phyloP scores from a whole-genome alignment of 805 yeast species.

The Candida ponderosae region DNA sequence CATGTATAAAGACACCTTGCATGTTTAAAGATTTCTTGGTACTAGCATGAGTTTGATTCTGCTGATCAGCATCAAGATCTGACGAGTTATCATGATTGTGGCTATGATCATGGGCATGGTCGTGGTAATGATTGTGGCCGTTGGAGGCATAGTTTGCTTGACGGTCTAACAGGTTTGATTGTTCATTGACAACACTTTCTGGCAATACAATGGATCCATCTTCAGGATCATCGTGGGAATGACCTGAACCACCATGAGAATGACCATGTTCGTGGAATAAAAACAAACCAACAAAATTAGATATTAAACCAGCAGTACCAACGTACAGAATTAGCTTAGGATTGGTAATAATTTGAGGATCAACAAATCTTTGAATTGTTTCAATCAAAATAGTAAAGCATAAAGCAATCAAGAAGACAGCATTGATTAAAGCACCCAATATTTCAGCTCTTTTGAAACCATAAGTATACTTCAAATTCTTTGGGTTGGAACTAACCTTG shows the following conservation, averaged over 20 bases:
- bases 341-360: slow-evolving; percentile 70
- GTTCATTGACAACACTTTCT: slow-evolving; percentile 33
- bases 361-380: slow-evolving; percentile 82
- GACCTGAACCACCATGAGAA: slow-evolving; percentile 31
- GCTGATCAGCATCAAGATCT: slow-evolving; percentile 2
- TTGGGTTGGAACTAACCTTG: slow-evolving; percentile 72
- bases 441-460: slow-evolving; percentile 99
- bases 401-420: slow-evolving; percentile 85
- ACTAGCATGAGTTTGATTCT: slow-evolving; percentile 5
- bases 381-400: slow-evolving; percentile 90
- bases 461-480: slow-evolving; percentile 86
- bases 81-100: slow-evolving; percentile 6
- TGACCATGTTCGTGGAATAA: slow-evolving; percentile 86
- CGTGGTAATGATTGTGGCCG: slow-evolving; percentile 9
- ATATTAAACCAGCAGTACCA: slow-evolving; percentile 74
- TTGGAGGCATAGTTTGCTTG: slow-evolving; percentile 7
- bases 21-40: slow-evolving; percentile 69
- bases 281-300: slow-evolving; percentile 77
- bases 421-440: slow-evolving; percentile 88
- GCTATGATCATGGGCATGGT: slow-evolving; percentile 3
- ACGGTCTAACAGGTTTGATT: slow-evolving; percentile 10
- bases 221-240: slow-evolving; percentile 25
- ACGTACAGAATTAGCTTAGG: slow-evolving; percentile 80
- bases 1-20: slow-evolving; percentile 96
- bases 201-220: slow-evolving; percentile 30